phyloP scores from a whole-genome alignment of 371 early-diverging fungal genomes.

The Mortierella sp. region DNA sequence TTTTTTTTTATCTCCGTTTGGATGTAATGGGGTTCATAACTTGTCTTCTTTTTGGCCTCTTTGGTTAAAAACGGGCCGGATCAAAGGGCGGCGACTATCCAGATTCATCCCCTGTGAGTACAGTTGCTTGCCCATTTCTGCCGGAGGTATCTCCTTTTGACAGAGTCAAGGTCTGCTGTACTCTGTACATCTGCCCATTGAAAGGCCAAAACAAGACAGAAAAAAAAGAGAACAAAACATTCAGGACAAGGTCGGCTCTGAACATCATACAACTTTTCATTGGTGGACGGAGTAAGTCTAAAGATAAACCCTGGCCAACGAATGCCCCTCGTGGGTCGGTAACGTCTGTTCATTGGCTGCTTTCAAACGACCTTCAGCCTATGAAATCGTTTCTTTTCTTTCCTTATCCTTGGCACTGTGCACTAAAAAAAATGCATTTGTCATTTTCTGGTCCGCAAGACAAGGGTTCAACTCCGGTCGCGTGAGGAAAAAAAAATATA shows the following conservation, averaged over 20 bases:
- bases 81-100: not conserved
- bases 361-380: not conserved
- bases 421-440: slow-evolving; percentile 3
- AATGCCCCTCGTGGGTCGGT: slow-evolving; percentile 7
- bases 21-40: not conserved
- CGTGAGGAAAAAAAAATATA: not conserved
- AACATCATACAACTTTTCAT: not conserved
- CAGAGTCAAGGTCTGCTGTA: not conserved
- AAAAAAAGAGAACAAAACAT: not conserved
- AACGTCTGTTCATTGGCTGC: not conserved
- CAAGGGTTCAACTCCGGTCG: slow-evolving; percentile 13
- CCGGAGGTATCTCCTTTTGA: not conserved
- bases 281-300: slow-evolving; percentile 8
- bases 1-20: slow-evolving; percentile 8
- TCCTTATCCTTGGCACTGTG: not conserved
- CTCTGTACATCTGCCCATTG: not conserved
- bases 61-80: not conserved
- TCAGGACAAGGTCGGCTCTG: not conserved
- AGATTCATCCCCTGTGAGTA: not conserved
- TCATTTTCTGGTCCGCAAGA: not conserved
- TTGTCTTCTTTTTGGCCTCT: not conserved
- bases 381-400: not conserved
- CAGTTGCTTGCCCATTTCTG: not conserved
- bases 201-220: not conserved
- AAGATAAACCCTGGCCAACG: slow-evolving; percentile 10